These are phyloP conservation scores for Trichoderma koningiopsis DNA, from an alignment of 2,329 filamentous ascomycete species.

Conservation along the genomic window DNA sequence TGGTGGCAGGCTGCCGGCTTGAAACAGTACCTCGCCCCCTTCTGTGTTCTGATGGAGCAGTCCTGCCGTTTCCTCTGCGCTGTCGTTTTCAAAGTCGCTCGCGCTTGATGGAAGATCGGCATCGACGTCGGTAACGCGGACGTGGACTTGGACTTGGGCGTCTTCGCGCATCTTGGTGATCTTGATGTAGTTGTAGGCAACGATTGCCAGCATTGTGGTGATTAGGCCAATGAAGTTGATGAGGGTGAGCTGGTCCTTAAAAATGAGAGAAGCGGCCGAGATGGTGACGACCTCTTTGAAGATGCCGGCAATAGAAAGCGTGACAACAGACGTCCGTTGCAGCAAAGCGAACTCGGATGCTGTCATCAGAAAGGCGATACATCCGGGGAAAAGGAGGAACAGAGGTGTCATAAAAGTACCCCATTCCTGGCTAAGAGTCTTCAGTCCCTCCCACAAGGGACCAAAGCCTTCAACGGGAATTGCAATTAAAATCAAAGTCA, in stretches of 20 bases:
- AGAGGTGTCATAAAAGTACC: constrained; percentile 67
- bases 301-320: constrained; percentile 92
- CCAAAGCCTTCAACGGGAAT: constrained; percentile 81
- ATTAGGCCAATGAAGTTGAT: constrained; percentile 86
- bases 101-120: constrained; percentile 39
- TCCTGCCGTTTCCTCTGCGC: constrained; percentile 49
- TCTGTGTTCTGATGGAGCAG: constrained; percentile 48
- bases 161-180: constrained; percentile 85
- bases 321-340: constrained; percentile 93
- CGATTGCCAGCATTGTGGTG: constrained; percentile 87
- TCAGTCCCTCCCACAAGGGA: constrained; percentile 67
- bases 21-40: constrained; percentile 41
- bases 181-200: constrained; percentile 92
- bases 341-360: constrained; percentile 93
- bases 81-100: constrained; percentile 47
- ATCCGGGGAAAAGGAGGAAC: constrained; percentile 85
- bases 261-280: constrained; percentile 80
- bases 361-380: constrained; percentile 95
- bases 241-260: constrained; percentile 81
- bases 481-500: constrained; percentile 76
- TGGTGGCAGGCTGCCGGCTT: constrained; percentile 40
- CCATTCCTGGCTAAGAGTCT: constrained; percentile 64
- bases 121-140: constrained; percentile 41
- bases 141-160: constrained; percentile 58
- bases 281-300: constrained; percentile 99